Percentiles rank a stretch among this genome's conserved stretches.
phyloP scores from a whole-genome alignment of 257 asterid genomes.

The Rubia yunnanensis region DNA sequence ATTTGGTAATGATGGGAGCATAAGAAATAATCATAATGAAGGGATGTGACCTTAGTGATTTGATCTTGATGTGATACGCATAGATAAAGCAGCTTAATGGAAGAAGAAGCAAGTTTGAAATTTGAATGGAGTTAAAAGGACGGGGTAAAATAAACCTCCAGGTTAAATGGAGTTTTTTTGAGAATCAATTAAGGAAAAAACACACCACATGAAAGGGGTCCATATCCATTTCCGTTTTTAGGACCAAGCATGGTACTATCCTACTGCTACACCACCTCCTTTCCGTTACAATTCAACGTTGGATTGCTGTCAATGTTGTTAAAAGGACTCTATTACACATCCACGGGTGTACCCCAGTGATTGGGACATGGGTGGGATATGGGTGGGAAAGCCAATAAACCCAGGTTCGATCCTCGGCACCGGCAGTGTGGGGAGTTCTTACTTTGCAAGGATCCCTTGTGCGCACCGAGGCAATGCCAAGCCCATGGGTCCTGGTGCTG shows the following conservation, averaged over 20 bases:
- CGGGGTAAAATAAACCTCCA: neutral
- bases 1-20: slow-evolving; percentile 7
- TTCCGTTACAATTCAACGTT: slow-evolving; percentile 6
- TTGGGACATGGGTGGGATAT: no score
- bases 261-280: slow-evolving; percentile 7
- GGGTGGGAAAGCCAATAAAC: no score
- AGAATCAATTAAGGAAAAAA: neutral
- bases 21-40: neutral
- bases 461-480: no score
- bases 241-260: slow-evolving; percentile 11
- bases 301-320: slow-evolving; percentile 4
- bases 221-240: slow-evolving; percentile 8
- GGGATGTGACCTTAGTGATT: neutral
- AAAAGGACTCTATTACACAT: neutral
- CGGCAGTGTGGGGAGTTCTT: no score
- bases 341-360: no score
- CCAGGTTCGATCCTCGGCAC: no score
- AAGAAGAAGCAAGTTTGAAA: neutral
- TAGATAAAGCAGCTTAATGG: neutral
- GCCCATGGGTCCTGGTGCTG: no score
- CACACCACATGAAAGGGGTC: slow-evolving; percentile 19
- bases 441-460: no score
- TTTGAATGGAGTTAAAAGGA: neutral
- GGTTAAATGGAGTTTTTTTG: neutral
- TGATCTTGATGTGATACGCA: neutral